phyloP scores from a whole-genome alignment of 2,329 filamentous ascomycete genomes.

The Sarocladiaceae sp. region DNA sequence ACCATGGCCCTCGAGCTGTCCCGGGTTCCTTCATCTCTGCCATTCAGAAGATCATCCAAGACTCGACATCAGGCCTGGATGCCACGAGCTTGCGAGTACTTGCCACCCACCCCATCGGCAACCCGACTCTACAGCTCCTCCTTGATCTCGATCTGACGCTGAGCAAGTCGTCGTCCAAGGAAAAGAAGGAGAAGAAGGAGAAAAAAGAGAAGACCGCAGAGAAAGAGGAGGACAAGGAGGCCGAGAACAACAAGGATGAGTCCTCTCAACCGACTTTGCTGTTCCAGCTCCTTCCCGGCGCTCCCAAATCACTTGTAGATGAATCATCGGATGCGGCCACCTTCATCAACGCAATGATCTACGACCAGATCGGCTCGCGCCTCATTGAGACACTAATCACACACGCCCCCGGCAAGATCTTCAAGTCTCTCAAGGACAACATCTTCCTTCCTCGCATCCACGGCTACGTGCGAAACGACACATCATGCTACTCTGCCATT shows the following conservation, averaged over 20 bases:
- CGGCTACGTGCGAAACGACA: constrained; percentile 81
- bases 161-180: constrained; percentile 47
- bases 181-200: constrained; percentile 28
- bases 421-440: constrained; percentile 80
- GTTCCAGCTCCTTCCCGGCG: constrained; percentile 74
- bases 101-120: constrained; percentile 84
- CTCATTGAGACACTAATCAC: constrained; percentile 83
- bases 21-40: constrained; percentile 75
- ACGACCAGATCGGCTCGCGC: constrained; percentile 85
- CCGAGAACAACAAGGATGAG: constrained; percentile 23
- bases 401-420: constrained; percentile 78
- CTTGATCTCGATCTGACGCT: constrained; percentile 79
- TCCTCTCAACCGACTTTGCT: constrained; percentile 53
- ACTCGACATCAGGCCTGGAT: constrained; percentile 71
- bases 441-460: constrained; percentile 78
- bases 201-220: no score
- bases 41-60: constrained; percentile 75
- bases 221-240: constrained; percentile 29
- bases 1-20: constrained; percentile 50
- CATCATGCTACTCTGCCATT: constrained; percentile 83
- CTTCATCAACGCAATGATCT: constrained; percentile 83
- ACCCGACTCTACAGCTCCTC: constrained; percentile 87
- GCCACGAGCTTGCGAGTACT: constrained; percentile 76
- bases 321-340: constrained; percentile 66
- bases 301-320: constrained; percentile 64